Evolutionary conservation across 805 yeast genomes (phyloP), one percentile per base, ranked within the genome.

Genomic region (Priceomyces carsonii): DNA sequence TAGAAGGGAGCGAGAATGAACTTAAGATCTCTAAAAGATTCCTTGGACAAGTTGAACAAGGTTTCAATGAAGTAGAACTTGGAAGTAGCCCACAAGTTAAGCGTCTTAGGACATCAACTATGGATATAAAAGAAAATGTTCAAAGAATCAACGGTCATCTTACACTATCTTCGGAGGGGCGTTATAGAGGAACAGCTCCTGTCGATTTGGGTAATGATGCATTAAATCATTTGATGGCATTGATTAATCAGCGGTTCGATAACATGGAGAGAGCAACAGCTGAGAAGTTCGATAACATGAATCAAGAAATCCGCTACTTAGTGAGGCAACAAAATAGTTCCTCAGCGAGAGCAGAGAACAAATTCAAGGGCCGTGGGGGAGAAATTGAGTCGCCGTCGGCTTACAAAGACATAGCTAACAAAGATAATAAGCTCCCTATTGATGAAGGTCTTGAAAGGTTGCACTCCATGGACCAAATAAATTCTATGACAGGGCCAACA

Each of bases 91-190:
- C 28, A 8, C 8, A 25, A 25, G 8, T 25, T 12, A 25, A 25
- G 12, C 28, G 12, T 8, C 14, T 25, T 9, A 25, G 28, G 12
- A n/a, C 10, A 10, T 25, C 12, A 8, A n/a, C 12, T 7, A 25
- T 25, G 28, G 12, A 8, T 8, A 7, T 8, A 9, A n/a, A 25
- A n/a, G 28, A 25, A 8, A 25, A 25, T 12, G 12, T 25, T 8
- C 13, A 25, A 25, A 25, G 28, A 12, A 25, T 25, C 28, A 25
- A 25, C 28, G 8, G 28, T 9, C 12, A 25, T 25, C 28, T 25
- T 25, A 12, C 7, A 10, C 12, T 25, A 8, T 25, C 28, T 25
- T 25, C 28, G 12, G 28, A 25, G 8, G 28, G 28, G 8, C 28
- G 12, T n/a, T 10, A 7, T 12, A 25, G 28, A 12, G 28, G 12